phyloP scores from a whole-genome alignment of 768 basidiomycete species.

The Mycena belliarum region DNA sequence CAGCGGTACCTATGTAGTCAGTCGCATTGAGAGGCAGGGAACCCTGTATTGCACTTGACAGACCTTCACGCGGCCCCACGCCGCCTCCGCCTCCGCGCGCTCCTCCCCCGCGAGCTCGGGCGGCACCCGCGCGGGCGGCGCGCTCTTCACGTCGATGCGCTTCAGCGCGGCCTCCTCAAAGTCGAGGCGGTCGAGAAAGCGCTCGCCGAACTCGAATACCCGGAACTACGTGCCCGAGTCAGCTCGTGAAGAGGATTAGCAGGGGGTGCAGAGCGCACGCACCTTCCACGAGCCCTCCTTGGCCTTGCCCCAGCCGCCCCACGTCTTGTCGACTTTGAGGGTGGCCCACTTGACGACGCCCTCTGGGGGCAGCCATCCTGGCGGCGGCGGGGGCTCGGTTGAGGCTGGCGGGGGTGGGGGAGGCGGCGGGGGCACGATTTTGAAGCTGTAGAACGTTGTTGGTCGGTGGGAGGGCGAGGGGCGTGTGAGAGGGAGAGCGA shows the following conservation, averaged over 20 bases:
- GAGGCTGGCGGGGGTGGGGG: conserved; percentile 37
- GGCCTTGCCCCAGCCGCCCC: conserved; percentile 71
- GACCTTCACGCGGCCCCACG: conserved; percentile 18
- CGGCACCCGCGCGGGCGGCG: conserved; percentile 46
- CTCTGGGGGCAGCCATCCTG: conserved; percentile 38
- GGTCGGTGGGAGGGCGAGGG: conserved; percentile 23
- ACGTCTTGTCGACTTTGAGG: conserved; percentile 54
- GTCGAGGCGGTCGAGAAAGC: conserved; percentile 68
- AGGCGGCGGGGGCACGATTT: conserved; percentile 25
- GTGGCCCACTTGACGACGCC: conserved; percentile 52
- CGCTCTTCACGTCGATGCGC: conserved; percentile 67
- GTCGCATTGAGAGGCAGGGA: background rate
- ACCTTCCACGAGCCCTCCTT: conserved; percentile 74
- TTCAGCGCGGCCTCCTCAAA: conserved; percentile 82
- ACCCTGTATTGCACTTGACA: background rate
- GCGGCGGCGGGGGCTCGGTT: conserved; percentile 30
- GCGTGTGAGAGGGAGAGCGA: conserved; percentile 48
- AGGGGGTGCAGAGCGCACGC: conserved; percentile 20
- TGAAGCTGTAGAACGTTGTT: conserved; percentile 15
- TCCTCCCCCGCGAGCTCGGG: conserved; percentile 19
- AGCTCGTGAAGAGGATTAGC: too few species aligned
- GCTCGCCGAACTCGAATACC: conserved; percentile 65
- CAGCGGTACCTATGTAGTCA: conserved; percentile 56
- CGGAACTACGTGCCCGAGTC: conserved; percentile 44
- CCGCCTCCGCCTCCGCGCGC: conserved; percentile 24